phyloP scores from a whole-genome alignment of 345 rosid species.

The Populus simonii region DNA sequence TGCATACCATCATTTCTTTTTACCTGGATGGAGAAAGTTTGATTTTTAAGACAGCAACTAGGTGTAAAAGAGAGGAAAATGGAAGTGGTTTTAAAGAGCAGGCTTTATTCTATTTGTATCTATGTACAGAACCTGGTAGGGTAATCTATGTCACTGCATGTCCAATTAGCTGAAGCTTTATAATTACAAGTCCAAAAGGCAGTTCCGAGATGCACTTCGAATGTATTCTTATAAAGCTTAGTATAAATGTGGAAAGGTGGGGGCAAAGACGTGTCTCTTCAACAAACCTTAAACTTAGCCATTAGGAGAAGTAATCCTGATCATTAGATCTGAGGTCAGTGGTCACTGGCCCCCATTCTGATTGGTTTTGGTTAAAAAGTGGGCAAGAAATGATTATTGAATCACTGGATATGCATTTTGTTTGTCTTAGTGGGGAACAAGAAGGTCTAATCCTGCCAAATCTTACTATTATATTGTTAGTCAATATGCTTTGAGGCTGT shows the following conservation, averaged over 20 bases:
- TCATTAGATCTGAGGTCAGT: conserved; percentile 1
- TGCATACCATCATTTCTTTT: neutral
- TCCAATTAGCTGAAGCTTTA: neutral
- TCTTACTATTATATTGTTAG: neutral
- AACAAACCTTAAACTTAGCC: conserved; percentile 21
- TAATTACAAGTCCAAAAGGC: neutral
- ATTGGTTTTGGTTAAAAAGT: conserved; percentile 24
- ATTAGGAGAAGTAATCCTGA: conserved; percentile 12
- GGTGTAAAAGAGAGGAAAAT: neutral
- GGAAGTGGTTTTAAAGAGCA: neutral
- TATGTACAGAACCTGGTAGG: neutral
- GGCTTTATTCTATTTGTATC: neutral
- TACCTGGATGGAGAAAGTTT: neutral
- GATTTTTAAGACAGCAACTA: neutral
- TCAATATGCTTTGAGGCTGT: conserved; percentile 5
- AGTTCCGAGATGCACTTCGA: neutral
- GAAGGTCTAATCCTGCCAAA: conserved; percentile 6
- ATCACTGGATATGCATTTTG: conserved; percentile 23
- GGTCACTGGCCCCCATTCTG: conserved; percentile 1
- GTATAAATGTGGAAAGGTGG: conserved; percentile 11
- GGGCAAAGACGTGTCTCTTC: conserved; percentile 2
- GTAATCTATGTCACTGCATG: neutral
- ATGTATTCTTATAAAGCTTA: neutral
- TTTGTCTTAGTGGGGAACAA: conserved; percentile 19
- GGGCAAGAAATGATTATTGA: conserved; percentile 30